phyloP scores from a whole-genome alignment of 805 yeast species.

The Kodamaea leandrae region DNA sequence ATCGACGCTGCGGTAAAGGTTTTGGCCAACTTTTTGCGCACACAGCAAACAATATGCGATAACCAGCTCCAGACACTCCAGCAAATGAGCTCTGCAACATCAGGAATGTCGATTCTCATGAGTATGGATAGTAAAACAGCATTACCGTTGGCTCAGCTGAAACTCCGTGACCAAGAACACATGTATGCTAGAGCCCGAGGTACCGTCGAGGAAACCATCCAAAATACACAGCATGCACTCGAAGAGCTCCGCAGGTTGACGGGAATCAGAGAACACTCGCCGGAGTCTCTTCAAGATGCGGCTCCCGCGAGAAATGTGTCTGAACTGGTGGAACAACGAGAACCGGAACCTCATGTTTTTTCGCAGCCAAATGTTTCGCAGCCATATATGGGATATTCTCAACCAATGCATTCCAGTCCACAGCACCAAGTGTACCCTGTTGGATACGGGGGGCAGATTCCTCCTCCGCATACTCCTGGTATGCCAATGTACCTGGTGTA shows the following conservation, averaged over 20 bases:
- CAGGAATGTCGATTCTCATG: conserved; percentile 1
- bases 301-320: too few relatives aligned
- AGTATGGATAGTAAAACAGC: conserved; percentile 1
- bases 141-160: conserved; percentile 1
- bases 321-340: too few relatives aligned
- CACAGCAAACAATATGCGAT: not conserved
- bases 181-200: not conserved
- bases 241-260: not conserved
- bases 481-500: not conserved
- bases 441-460: conserved; percentile 1
- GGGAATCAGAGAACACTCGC: not conserved
- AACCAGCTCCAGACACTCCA: not conserved
- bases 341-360: not conserved
- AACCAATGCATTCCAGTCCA: not conserved
- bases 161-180: conserved; percentile 1
- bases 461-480: not conserved
- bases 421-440: not conserved
- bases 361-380: too few relatives aligned
- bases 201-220: not conserved
- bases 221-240: not conserved
- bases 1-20: not conserved
- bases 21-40: not conserved
- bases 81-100: not conserved
- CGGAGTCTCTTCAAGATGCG: not conserved
- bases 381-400: too few relatives aligned